Conservation (phyloP, 1,284 basidiomycete species). For the Cryptococcus amylolentus region DNA sequence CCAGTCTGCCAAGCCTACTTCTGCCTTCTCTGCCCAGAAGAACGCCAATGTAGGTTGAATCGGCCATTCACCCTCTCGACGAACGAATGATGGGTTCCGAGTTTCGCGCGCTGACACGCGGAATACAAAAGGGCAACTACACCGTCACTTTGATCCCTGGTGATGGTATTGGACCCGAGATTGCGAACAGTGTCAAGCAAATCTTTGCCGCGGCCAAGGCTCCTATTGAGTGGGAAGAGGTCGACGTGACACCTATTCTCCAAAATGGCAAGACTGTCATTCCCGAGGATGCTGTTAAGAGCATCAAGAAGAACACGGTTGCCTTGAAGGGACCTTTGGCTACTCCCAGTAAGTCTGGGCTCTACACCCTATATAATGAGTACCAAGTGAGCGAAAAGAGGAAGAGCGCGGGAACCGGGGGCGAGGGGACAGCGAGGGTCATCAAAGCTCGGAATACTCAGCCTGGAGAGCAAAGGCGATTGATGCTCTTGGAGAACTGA, state of each 20-base stretch:
- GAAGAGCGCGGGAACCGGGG: too few species aligned
- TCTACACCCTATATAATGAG: not conserved
- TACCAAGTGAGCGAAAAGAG: not conserved
- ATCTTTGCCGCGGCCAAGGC: constrained; percentile 92
- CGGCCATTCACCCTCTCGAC: not conserved
- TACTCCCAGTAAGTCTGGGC: constrained; percentile 70
- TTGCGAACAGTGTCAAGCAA: constrained; percentile 89
- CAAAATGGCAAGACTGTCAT: constrained; percentile 96
- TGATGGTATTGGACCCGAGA: constrained; percentile 86
- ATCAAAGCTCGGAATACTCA: too few species aligned
- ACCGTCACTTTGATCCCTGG: constrained; percentile 51
- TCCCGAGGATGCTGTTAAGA: constrained; percentile 84
- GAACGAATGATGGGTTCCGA: too few species aligned
- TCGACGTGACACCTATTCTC: constrained; percentile 89
- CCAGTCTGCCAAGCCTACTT: constrained; percentile 60
- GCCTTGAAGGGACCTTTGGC: constrained; percentile 95
- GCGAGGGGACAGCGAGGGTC: too few species aligned
- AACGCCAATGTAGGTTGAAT: constrained; percentile 65
- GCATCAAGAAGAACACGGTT: constrained; percentile 95
- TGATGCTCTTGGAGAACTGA: too few species aligned
- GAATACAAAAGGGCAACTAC: constrained; percentile 75
- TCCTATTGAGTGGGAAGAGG: constrained; percentile 98
- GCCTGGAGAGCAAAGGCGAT: too few species aligned
- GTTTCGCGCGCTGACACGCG: not conserved
- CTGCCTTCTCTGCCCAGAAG: constrained; percentile 83